These are phyloP conservation scores for Fusarium mexicanum DNA, from an alignment of 2,329 filamentous ascomycete species.

Conservation along the genomic window DNA sequence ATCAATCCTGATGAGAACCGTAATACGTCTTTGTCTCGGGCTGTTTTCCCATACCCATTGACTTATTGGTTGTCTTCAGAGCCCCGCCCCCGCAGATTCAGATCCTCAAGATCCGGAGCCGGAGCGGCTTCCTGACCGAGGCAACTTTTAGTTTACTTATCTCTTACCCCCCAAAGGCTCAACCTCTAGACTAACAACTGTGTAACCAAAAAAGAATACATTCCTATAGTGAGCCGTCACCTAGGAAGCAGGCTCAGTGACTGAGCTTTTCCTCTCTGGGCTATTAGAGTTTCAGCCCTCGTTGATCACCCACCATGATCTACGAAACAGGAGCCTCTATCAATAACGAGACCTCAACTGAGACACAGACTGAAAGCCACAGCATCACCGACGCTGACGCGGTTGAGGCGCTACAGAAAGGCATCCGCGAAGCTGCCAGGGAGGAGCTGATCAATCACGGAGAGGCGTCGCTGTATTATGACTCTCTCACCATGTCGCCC, in stretches of 20 bases:
- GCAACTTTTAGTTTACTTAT: constrained; percentile 6
- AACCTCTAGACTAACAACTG: background rate
- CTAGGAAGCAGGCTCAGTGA: constrained; percentile 8
- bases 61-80: constrained; percentile 7
- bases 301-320: constrained; percentile 31
- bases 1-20: background rate
- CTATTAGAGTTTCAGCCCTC: constrained; percentile 11
- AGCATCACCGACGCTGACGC: constrained; percentile 42
- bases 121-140: constrained; percentile 30
- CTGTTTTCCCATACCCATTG: background rate
- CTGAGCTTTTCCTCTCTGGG: constrained; percentile 11
- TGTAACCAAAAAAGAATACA: background rate
- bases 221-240: background rate
- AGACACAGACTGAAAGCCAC: constrained; percentile 17
- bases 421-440: constrained; percentile 33
- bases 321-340: constrained; percentile 16
- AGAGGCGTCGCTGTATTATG: constrained; percentile 64
- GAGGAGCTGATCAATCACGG: constrained; percentile 40
- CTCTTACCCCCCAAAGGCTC: constrained; percentile 6
- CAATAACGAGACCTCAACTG: constrained; percentile 21
- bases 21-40: background rate
- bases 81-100: constrained; percentile 37
- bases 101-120: constrained; percentile 28
- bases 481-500: constrained; percentile 66
- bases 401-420: constrained; percentile 39